These are phyloP conservation scores for Pelargonium myrrhifolium DNA, from an alignment of 441 rosid genomes.

Conservation along the genomic window DNA sequence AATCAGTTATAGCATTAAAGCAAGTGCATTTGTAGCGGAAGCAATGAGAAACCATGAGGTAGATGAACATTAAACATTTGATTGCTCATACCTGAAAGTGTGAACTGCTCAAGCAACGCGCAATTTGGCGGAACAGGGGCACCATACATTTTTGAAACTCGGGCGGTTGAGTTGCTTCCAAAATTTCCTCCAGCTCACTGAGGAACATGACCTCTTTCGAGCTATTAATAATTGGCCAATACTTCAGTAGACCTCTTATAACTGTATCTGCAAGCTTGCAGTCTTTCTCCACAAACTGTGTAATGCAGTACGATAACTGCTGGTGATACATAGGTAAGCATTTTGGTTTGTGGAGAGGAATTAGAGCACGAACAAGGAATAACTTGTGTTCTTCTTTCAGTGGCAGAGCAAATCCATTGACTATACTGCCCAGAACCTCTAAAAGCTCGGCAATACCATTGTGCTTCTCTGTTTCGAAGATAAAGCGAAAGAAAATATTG, in stretches of 20 bases:
- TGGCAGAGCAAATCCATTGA: conserved; percentile 66
- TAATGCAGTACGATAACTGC: conserved; percentile 64
- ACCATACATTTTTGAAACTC: conserved; percentile 90
- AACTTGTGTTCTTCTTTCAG: conserved; percentile 71
- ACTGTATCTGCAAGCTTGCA: conserved; percentile 68
- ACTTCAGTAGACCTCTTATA: conserved; percentile 54
- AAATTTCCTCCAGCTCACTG: conserved; percentile 75
- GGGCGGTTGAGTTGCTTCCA: conserved; percentile 81
- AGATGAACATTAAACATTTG: neutral
- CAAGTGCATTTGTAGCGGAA: neutral
- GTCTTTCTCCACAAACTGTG: conserved; percentile 66
- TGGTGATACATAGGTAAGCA: conserved; percentile 61
- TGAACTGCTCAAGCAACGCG: conserved; percentile 73
- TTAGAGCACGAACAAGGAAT: conserved; percentile 59
- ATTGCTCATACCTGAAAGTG: conserved; percentile 68
- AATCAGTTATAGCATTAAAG: no score
- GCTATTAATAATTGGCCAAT: conserved; percentile 68
- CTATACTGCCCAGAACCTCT: conserved; percentile 73
- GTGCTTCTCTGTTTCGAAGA: conserved; percentile 85
- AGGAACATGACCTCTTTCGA: conserved; percentile 75
- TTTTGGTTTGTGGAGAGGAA: conserved; percentile 68
- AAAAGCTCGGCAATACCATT: conserved; percentile 77
- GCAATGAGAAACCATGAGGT: neutral
- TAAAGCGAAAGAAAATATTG: conserved; percentile 65
- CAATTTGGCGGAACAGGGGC: conserved; percentile 62